Conservation (phyloP, 2,329 filamentous ascomycete species). For the Ramichloridium luteum region DNA sequence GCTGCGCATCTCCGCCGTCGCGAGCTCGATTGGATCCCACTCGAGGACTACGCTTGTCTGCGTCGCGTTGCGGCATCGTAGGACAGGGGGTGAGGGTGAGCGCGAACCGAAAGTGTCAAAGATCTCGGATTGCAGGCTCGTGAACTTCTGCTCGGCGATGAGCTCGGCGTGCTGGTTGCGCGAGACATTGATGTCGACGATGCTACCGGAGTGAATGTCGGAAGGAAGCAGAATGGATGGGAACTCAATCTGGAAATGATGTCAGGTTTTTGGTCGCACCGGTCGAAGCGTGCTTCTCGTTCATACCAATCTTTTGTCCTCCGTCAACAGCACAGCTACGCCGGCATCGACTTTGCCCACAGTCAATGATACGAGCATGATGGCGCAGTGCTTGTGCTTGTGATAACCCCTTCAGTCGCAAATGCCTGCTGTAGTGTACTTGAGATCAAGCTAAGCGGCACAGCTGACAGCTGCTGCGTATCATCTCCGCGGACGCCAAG, state of each 20-base stretch:
- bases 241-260: slow-evolving; percentile 70
- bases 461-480: background rate
- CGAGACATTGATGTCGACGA: slow-evolving; percentile 91
- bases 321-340: slow-evolving; percentile 89
- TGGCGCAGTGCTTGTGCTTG: slow-evolving; percentile 15
- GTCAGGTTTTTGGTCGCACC: no score
- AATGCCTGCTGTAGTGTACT: background rate
- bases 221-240: slow-evolving; percentile 91
- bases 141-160: slow-evolving; percentile 63
- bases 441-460: background rate
- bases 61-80: slow-evolving; percentile 91
- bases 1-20: slow-evolving; percentile 80
- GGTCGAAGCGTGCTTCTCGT: no score
- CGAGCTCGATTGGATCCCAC: slow-evolving; percentile 90
- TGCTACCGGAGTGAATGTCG: slow-evolving; percentile 89
- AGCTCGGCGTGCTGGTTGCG: slow-evolving; percentile 73
- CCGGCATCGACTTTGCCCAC: slow-evolving; percentile 99
- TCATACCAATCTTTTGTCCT: slow-evolving; percentile 88
- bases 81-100: slow-evolving; percentile 61
- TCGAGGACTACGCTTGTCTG: slow-evolving; percentile 97
- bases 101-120: slow-evolving; percentile 71
- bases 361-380: slow-evolving; percentile 91
- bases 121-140: slow-evolving; percentile 78
- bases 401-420: background rate
- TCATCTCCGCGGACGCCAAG: background rate